Conservation (phyloP, 1,284 basidiomycete species). For the Cystobasidiaceae sp. region DNA sequence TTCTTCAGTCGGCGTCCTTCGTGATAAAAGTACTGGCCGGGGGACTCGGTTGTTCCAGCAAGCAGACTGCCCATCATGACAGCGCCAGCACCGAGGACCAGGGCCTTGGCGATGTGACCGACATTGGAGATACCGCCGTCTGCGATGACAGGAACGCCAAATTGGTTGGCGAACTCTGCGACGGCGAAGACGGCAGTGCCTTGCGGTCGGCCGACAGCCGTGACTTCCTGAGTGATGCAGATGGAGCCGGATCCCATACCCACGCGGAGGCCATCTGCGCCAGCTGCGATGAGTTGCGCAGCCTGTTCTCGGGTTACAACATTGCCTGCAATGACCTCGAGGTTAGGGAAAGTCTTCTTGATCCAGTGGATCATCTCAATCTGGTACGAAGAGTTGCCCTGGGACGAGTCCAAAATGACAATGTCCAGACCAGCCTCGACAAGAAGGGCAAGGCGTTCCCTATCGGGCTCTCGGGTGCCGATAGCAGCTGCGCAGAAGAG, state of each 20-base stretch:
- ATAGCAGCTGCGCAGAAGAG: conserved; percentile 96
- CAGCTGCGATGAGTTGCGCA: conserved; percentile 85
- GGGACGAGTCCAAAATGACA: conserved; percentile 89
- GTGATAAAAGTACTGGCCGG: conserved; percentile 92
- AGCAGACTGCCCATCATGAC: conserved; percentile 99
- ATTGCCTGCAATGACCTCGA: conserved; percentile 34
- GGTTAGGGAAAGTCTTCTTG: conserved; percentile 73
- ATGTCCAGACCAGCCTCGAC: conserved; percentile 95
- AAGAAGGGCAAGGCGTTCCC: conserved; percentile 75
- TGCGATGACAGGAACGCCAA: conserved; percentile 96
- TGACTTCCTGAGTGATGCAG: conserved; percentile 99
- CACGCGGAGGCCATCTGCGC: conserved; percentile 87
- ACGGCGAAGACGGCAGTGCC: conserved; percentile 94
- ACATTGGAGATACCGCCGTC: conserved; percentile 96
- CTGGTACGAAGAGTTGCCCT: conserved; percentile 92
- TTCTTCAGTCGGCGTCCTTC: conserved; percentile 98
- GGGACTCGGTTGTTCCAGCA: conserved; percentile 93
- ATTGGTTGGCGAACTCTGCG: conserved; percentile 84
- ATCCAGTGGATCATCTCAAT: conserved; percentile 95
- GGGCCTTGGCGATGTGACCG: conserved; percentile 95
- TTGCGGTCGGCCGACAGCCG: conserved; percentile 98
- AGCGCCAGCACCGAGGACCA: conserved; percentile 85
- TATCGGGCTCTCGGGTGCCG: conserved; percentile 85
- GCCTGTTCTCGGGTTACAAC: conserved; percentile 86
- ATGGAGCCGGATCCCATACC: conserved; percentile 99